Percentiles rank a stretch among this genome's conserved stretches.
phyloP scores from a whole-genome alignment of 371 early-diverging fungal species.

The Blakeslea trispora region DNA sequence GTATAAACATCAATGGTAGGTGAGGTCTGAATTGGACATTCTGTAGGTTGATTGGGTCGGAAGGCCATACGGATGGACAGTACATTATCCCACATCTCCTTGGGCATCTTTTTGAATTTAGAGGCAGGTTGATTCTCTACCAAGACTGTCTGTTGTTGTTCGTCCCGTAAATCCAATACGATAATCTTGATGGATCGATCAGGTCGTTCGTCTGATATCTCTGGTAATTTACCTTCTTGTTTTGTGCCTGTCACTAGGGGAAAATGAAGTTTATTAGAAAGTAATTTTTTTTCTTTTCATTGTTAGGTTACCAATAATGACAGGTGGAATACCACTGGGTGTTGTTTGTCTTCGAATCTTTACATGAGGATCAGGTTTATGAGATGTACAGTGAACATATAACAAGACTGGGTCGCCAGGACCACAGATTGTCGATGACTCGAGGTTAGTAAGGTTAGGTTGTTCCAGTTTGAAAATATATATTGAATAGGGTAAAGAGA shows the following conservation, averaged over 20 bases:
- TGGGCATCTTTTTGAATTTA: conserved; percentile 23
- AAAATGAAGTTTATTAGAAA: too few species aligned
- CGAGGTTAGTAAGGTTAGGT: conserved; percentile 11
- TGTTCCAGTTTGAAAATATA: conserved; percentile 21
- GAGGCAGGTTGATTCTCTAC: conserved; percentile 17
- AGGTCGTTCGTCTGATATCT: conserved; percentile 20
- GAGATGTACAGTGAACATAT: conserved; percentile 36
- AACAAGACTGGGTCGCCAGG: conserved; percentile 39
- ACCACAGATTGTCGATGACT: conserved; percentile 22
- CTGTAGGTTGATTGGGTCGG: conserved; percentile 14
- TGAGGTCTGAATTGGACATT: conserved; percentile 14
- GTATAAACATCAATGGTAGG: conserved; percentile 18
- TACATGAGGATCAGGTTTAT: conserved; percentile 36
- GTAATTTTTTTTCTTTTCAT: too few species aligned
- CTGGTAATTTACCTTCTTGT: conserved; percentile 14
- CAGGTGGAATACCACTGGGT: conserved; percentile 34
- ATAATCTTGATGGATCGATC: conserved; percentile 18
- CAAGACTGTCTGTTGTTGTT: conserved; percentile 13
- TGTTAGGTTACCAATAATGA: conserved; percentile 48
- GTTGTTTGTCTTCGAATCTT: conserved; percentile 41
- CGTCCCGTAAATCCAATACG: conserved; percentile 20
- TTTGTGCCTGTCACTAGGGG: conserved; percentile 23
- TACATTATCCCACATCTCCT: conserved; percentile 18
- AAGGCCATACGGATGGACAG: conserved; percentile 1
- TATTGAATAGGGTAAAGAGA: background rate